phyloP scores from a whole-genome alignment of 176 grass and related monocot species.

The Eleusine indica region DNA sequence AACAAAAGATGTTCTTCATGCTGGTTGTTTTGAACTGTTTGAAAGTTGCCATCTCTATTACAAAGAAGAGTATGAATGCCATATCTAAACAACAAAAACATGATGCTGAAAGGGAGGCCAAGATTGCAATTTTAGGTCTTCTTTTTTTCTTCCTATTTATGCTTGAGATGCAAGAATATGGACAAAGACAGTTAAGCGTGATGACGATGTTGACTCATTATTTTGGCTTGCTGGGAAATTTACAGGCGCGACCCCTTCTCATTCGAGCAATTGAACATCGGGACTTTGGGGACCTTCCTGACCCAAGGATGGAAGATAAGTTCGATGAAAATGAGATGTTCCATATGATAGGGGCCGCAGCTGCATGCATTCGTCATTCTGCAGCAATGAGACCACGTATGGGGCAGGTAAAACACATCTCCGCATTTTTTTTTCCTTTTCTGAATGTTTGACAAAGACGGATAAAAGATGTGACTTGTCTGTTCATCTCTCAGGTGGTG shows the following conservation, averaged over 20 bases:
- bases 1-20: constrained; percentile 7
- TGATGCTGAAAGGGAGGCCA: neutral
- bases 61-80: constrained; percentile 1
- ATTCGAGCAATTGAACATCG: constrained; percentile 66
- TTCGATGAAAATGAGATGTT: constrained; percentile 76
- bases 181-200: neutral
- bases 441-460: neutral
- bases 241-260: constrained; percentile 80
- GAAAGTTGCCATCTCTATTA: neutral
- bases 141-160: neutral
- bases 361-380: constrained; percentile 90
- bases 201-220: constrained; percentile 21
- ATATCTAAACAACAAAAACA: neutral
- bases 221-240: constrained; percentile 29
- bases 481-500: constrained; percentile 68
- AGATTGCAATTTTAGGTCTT: neutral
- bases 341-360: constrained; percentile 90
- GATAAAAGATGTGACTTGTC: constrained; percentile 16
- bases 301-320: constrained; percentile 74
- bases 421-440: constrained; percentile 12
- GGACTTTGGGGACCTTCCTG: constrained; percentile 71
- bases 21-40: constrained; percentile 21
- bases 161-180: neutral
- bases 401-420: constrained; percentile 72
- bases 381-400: constrained; percentile 86